phyloP scores from a whole-genome alignment of 495 filamentous ascomycete genomes.

The Aspergillus wentii region DNA sequence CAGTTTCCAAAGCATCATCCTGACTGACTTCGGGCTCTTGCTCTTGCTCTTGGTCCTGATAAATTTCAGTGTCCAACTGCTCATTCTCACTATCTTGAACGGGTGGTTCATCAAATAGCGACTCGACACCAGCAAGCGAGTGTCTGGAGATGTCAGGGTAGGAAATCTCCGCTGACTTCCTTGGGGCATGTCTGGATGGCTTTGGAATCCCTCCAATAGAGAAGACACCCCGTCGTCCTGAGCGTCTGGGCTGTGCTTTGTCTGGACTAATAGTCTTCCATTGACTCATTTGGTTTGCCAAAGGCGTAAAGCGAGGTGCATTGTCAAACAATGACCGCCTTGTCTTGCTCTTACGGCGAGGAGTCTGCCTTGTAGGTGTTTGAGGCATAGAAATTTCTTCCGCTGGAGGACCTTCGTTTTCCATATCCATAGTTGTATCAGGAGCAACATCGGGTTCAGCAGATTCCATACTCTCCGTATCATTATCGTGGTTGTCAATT shows the following conservation, averaged over 20 bases:
- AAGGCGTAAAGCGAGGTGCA: slow-evolving; percentile 53
- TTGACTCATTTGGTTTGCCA: slow-evolving; percentile 52
- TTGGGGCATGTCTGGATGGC: slow-evolving; percentile 6
- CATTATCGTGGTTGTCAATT: too few species aligned
- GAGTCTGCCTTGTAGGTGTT: background rate
- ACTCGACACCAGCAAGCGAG: slow-evolving; percentile 7
- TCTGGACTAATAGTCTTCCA: slow-evolving; percentile 54
- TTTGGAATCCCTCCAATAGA: slow-evolving; percentile 31
- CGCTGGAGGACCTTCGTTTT: too few species aligned
- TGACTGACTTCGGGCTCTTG: background rate
- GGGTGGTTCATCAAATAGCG: too few species aligned
- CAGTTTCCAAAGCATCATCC: background rate
- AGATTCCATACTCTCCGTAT: too few species aligned
- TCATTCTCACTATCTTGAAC: background rate
- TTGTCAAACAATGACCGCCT: slow-evolving; percentile 20
- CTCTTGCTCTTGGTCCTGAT: slow-evolving; percentile 11
- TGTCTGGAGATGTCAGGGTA: slow-evolving; percentile 23
- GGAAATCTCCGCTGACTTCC: slow-evolving; percentile 11
- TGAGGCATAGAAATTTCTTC: too few species aligned
- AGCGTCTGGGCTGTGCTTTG: slow-evolving; percentile 32
- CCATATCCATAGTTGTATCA: too few species aligned
- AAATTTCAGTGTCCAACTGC: background rate
- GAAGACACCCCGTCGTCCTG: slow-evolving; percentile 37
- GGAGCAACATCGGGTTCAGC: too few species aligned
- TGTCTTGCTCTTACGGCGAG: slow-evolving; percentile 8